Evolutionary conservation across 345 rosid genomes (phyloP).

Genomic region (Citropsis articulata): DNA sequence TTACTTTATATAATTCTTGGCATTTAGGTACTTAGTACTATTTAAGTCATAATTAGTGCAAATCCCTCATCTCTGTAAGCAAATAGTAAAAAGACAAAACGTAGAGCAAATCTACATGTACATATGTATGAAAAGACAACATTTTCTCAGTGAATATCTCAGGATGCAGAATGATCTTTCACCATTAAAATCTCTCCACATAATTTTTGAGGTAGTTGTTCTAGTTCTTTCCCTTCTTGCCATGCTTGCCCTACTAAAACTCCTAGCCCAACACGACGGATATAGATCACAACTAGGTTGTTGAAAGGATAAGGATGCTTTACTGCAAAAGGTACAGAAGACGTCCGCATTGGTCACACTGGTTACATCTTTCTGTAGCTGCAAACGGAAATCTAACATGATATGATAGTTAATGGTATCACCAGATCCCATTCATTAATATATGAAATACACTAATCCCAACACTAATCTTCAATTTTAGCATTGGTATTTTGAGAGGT

Average conservation of each 20-base stretch:
- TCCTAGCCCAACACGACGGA: conserved; percentile 74
- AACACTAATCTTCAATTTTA: neutral
- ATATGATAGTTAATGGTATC: neutral
- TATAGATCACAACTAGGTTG: conserved; percentile 58
- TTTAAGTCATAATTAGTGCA: no score
- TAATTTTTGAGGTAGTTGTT: conserved; percentile 66
- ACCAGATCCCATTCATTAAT: neutral
- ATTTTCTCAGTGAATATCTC: conserved; percentile 16
- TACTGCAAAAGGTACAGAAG: conserved; percentile 35
- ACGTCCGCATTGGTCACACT: neutral
- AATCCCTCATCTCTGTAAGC: neutral
- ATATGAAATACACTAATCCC: neutral
- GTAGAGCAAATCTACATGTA: neutral
- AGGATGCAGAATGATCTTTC: conserved; percentile 38
- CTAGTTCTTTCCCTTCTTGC: conserved; percentile 78
- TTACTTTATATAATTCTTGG: no score
- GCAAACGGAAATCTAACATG: neutral
- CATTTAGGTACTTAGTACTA: no score
- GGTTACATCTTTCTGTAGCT: neutral
- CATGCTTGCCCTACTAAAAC: conserved; percentile 80
- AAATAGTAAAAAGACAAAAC: no score
- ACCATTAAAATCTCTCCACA: conserved; percentile 52
- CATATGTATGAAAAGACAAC: neutral
- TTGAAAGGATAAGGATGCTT: conserved; percentile 72
- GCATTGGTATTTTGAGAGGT: neutral